A percentile compares a stretch with the other conserved stretches of the same genome.
phyloP scores from a whole-genome alignment of 1,284 basidiomycete genomes.

The Apiotrichum brassicae region DNA sequence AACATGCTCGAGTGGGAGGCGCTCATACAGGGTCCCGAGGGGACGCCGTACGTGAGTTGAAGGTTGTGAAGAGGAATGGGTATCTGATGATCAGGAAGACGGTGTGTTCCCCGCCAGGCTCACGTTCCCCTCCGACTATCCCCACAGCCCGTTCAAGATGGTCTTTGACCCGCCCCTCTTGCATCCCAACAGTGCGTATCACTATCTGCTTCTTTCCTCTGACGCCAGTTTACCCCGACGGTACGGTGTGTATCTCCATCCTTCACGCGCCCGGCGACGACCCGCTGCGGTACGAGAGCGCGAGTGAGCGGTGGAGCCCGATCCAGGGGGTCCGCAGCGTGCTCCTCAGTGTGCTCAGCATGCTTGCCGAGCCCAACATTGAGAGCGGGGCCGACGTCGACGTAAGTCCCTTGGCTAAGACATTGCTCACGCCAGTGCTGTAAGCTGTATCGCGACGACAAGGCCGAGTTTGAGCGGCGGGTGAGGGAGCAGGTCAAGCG shows the following conservation, averaged over 20 bases:
- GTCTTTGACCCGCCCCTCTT: slow-evolving; percentile 93
- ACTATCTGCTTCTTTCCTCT: slow-evolving; percentile 16
- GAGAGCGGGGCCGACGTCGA: slow-evolving; percentile 98
- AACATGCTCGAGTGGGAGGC: slow-evolving; percentile 99
- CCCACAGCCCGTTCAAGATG: slow-evolving; percentile 96
- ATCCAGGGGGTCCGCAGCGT: slow-evolving; percentile 87
- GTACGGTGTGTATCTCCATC: slow-evolving; percentile 97
- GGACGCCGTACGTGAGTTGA: slow-evolving; percentile 81
- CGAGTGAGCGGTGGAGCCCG: slow-evolving; percentile 95
- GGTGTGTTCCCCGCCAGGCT: slow-evolving; percentile 91
- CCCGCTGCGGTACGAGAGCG: slow-evolving; percentile 65
- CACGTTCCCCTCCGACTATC: slow-evolving; percentile 87
- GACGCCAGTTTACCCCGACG: slow-evolving; percentile 70
- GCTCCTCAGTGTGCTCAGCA: slow-evolving; percentile 87
- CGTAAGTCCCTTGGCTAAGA: slow-evolving; percentile 19
- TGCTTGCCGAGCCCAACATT: slow-evolving; percentile 99
- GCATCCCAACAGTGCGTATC: slow-evolving; percentile 84
- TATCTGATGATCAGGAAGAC: slow-evolving; percentile 62
- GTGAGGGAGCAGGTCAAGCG: slow-evolving; percentile 49
- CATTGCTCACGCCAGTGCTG: slow-evolving; percentile 55
- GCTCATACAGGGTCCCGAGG: slow-evolving; percentile 90
- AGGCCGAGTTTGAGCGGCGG: slow-evolving; percentile 51
- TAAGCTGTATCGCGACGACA: slow-evolving; percentile 87
- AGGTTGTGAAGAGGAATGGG: neutral
- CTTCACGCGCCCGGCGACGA: slow-evolving; percentile 95